Percentiles rank a stretch among this genome's conserved stretches.
Conservation (phyloP, 2,329 filamentous ascomycete genomes). For the Pseudopithomyces chartarum region DNA sequence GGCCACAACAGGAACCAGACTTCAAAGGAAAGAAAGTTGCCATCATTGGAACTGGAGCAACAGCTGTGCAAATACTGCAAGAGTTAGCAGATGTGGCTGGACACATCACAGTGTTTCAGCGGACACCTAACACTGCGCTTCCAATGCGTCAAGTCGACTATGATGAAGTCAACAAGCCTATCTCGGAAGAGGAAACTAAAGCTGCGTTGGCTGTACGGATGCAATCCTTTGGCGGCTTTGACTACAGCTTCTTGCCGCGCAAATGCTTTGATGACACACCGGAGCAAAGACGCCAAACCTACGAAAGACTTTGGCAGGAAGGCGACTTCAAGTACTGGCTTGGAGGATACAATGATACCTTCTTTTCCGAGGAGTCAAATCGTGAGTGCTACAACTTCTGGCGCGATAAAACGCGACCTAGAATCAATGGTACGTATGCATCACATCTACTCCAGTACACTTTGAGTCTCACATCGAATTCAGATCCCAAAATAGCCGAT, state of each 20-base stretch:
- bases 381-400: constrained; percentile 51
- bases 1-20: constrained; percentile 60
- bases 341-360: constrained; percentile 40
- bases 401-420: constrained; percentile 45
- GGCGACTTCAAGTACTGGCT: constrained; percentile 31
- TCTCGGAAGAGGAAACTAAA: constrained; percentile 33
- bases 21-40: constrained; percentile 62
- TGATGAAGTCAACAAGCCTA: constrained; percentile 50
- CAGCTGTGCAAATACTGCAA: constrained; percentile 66
- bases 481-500: constrained; percentile 42
- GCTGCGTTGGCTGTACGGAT: constrained; percentile 13
- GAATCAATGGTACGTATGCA: constrained; percentile 31
- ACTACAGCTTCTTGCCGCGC: constrained; percentile 23
- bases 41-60: constrained; percentile 63
- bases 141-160: constrained; percentile 29
- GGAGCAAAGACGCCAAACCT: constrained; percentile 20
- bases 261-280: constrained; percentile 25
- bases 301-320: constrained; percentile 24
- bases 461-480: not conserved
- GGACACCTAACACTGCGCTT: constrained; percentile 55
- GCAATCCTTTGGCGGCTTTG: constrained; percentile 23
- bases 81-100: constrained; percentile 58
- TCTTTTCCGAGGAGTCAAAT: constrained; percentile 45
- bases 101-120: constrained; percentile 63
- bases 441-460: not conserved